These are phyloP conservation scores for Hydrangea macrophylla DNA, from an alignment of 148 eudicot species.

Conservation along the genomic window DNA sequence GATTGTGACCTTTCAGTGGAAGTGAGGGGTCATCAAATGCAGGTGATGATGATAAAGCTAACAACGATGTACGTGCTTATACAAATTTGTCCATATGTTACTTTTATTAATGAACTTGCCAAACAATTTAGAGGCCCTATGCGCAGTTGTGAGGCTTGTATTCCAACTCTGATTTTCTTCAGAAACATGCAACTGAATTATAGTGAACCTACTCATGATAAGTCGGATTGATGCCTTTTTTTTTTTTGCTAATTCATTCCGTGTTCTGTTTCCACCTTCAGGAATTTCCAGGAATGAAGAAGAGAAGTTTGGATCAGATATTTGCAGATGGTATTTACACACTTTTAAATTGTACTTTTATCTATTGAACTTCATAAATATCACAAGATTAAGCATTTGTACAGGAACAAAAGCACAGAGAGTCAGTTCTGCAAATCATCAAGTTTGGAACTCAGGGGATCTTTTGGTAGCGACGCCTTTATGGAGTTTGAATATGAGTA, in stretches of 20 bases:
- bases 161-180: no score
- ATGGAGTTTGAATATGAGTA: not conserved
- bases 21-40: not conserved
- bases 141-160: no score
- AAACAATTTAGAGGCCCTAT: no score
- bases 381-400: not conserved
- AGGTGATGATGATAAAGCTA: not conserved
- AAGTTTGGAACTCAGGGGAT: not conserved
- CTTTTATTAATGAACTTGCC: no score
- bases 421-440: not conserved
- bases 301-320: not conserved
- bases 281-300: not conserved
- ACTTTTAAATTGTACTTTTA: not conserved
- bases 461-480: not conserved
- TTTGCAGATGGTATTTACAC: constrained; percentile 1
- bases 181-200: no score
- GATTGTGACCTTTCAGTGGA: constrained; percentile 1
- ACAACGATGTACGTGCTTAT: not conserved
- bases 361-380: not conserved
- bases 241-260: not conserved
- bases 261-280: not conserved
- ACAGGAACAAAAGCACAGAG: not conserved
- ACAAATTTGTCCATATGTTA: no score
- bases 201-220: no score
- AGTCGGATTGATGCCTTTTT: not conserved